These are phyloP conservation scores for Colletotrichum camelliae DNA, from an alignment of 2,329 filamentous ascomycete species.

Conservation along the genomic window DNA sequence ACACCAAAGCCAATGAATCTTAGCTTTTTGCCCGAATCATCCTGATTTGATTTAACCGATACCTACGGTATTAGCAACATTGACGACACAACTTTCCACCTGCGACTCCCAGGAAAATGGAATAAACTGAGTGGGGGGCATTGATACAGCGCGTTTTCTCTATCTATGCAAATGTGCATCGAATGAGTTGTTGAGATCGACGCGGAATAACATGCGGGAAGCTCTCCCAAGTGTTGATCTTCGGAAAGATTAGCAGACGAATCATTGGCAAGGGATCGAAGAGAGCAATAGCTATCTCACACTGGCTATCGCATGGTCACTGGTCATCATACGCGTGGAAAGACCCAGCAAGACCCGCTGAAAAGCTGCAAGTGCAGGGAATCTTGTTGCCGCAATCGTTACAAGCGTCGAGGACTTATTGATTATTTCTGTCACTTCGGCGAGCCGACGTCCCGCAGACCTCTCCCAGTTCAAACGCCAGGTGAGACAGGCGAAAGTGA, in stretches of 20 bases:
- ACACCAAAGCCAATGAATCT: not conserved
- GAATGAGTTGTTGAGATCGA: conserved; percentile 2
- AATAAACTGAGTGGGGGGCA: not conserved
- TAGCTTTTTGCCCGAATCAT: not conserved
- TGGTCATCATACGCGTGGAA: not conserved
- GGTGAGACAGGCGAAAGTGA: not conserved
- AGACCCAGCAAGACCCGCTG: conserved; percentile 5
- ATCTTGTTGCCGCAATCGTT: not conserved
- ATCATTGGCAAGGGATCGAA: not conserved
- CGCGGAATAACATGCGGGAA: not conserved
- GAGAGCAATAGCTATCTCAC: not conserved
- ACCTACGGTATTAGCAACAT: not conserved
- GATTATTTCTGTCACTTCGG: not conserved
- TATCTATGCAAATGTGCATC: not conserved
- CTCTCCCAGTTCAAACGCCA: not conserved
- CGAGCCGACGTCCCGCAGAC: not conserved
- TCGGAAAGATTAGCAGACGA: not conserved
- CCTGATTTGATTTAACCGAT: not conserved
- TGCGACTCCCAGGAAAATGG: not conserved
- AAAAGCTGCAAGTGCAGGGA: conserved; percentile 6
- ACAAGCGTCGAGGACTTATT: conserved; percentile 7
- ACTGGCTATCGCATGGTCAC: not conserved
- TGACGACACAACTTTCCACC: not conserved
- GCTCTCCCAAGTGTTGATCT: not conserved
- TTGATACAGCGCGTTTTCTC: not conserved